Evolutionary conservation across 23 red algal species (phyloP).

Genomic region (Cyanidium caldarium): DNA sequence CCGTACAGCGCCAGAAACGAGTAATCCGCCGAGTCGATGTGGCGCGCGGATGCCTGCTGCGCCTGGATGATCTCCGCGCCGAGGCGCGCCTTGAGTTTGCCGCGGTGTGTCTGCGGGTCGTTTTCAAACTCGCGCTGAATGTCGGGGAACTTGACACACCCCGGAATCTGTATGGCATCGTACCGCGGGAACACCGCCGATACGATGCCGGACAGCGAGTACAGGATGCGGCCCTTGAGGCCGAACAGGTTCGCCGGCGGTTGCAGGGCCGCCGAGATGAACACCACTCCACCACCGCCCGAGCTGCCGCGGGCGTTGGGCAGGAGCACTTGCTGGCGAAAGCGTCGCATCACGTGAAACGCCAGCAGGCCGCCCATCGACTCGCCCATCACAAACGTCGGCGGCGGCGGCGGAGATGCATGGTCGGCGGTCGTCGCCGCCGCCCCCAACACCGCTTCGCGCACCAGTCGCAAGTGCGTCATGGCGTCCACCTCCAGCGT

Average conservation of each 20-base stretch:
- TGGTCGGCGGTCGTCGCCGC: background rate
- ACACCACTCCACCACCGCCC: constrained; percentile 27
- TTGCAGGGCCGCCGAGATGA: constrained; percentile 58
- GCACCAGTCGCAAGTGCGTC: background rate
- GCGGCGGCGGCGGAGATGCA: background rate
- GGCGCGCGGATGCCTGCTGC: constrained; percentile 10
- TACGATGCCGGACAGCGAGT: constrained; percentile 24
- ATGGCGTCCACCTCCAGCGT: background rate
- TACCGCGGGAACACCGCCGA: constrained; percentile 29
- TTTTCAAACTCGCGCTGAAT: constrained; percentile 50
- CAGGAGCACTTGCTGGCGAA: constrained; percentile 1
- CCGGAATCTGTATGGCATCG: constrained; percentile 46
- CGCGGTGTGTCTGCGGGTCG: constrained; percentile 47
- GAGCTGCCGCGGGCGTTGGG: constrained; percentile 17
- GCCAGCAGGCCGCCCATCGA: constrained; percentile 63
- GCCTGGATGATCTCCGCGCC: constrained; percentile 60
- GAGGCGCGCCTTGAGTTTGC: constrained; percentile 36
- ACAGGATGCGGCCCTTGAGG: constrained; percentile 50
- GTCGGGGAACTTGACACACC: constrained; percentile 24
- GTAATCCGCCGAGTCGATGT: background rate
- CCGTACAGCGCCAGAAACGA: constrained; percentile 46
- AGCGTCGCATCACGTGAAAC: background rate
- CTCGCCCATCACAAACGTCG: constrained; percentile 49
- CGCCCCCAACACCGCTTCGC: background rate
- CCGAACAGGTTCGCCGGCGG: constrained; percentile 87